Conservation (phyloP, 2,329 filamentous ascomycete species). For the Xylaria polymorpha region DNA sequence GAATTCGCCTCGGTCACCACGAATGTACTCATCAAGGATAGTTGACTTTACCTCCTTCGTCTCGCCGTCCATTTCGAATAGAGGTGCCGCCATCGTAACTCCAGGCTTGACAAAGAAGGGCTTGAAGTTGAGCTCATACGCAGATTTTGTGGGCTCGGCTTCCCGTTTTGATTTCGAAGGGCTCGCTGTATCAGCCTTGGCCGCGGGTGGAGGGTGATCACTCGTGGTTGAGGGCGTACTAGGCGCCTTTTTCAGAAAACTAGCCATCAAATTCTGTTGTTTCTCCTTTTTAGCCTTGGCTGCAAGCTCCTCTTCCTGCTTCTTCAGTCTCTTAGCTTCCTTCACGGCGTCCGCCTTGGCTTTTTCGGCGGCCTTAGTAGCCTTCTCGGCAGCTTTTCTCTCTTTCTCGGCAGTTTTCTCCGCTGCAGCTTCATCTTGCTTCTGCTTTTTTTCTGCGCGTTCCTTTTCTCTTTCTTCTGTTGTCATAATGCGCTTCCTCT, state of each 20-base stretch:
- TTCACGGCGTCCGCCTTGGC: conserved; percentile 56
- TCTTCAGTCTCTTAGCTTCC: conserved; percentile 60
- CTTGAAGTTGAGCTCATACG: conserved; percentile 79
- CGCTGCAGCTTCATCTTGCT: conserved; percentile 59
- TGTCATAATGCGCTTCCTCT: conserved; percentile 55
- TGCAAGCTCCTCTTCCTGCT: conserved; percentile 52
- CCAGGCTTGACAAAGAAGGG: conserved; percentile 83
- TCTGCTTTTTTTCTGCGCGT: conserved; percentile 59
- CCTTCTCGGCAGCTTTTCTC: conserved; percentile 24
- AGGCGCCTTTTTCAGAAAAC: conserved; percentile 44
- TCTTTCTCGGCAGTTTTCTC: conserved; percentile 34
- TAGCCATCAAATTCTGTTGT: conserved; percentile 49
- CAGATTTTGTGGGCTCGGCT: conserved; percentile 53
- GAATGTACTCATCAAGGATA: conserved; percentile 65
- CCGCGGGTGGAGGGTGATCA: conserved; percentile 27
- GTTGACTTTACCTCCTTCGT: conserved; percentile 63
- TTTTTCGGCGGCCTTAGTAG: conserved; percentile 43
- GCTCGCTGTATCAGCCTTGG: conserved; percentile 40
- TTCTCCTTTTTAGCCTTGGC: conserved; percentile 58
- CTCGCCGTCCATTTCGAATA: conserved; percentile 68
- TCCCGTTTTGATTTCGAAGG: conserved; percentile 43
- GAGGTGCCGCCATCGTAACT: conserved; percentile 74
- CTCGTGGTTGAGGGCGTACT: conserved; percentile 44
- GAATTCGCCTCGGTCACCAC: conserved; percentile 60
- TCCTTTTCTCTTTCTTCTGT: conserved; percentile 55